Evolutionary conservation across 169 alveolate genomes (phyloP), one percentile per base, ranked within the genome.

Genomic region (Cryptosporidium parvum): DNA sequence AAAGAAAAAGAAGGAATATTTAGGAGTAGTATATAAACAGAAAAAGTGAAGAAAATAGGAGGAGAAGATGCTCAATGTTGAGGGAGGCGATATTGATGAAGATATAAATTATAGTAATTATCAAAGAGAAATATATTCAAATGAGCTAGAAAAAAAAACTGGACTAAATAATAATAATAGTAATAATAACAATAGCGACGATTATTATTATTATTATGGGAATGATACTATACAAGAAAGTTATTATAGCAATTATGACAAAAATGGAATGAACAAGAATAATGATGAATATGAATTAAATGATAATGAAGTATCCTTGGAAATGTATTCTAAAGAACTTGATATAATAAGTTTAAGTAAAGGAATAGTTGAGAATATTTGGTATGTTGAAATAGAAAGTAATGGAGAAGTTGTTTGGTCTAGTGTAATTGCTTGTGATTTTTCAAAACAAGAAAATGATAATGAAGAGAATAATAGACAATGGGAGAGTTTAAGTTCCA

Each of bases 351-450:
- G 21, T 29, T 26, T 80, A 26, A 42, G 45, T 39, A 80, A 42
- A 62, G 89, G 89, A 33, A 31, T 23, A 29, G 35, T 80, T 42
- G 75, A 80, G 21, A 80, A 62, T 80, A 80, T 80, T 37, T 80
- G 89, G 89, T 80, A 80, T 39, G 48, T 80, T n/a, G 89, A 80
- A 26, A 8, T 80, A 26, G 59, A 61, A 31, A 65, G 53, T 5
- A 26, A 33, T 44, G 68, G 56, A 21, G 45, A 80, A 18, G n/a
- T 65, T 26, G 23, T 80, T 7, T 80, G 89, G 89, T 80, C 89
- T 0, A 65, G 75, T 37, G 89, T 80, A 29, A 42, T 80, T 23
- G 29, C 75, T 44, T 39, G 80, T 37, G 67, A 62, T 21, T 62
- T 80, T 61, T 51, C 23, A 35, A 45, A 80, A 3, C 12, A 56